Percentiles rank a stretch among this genome's conserved stretches.
Conservation (phyloP, 331 rosid genomes). For the Acacia concinna region DNA sequence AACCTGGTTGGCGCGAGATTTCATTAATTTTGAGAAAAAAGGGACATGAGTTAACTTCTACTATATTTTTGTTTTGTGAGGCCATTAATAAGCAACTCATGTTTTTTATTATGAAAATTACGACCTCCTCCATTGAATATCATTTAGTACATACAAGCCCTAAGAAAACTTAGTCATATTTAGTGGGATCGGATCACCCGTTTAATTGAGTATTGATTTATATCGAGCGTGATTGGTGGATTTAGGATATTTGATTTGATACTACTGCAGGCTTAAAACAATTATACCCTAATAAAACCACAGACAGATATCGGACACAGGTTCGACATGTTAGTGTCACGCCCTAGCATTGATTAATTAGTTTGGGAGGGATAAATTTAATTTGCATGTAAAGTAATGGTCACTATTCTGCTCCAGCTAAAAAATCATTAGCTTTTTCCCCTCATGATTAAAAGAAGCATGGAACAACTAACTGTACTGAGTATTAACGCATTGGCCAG, state of each 20-base stretch:
- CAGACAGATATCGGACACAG: not conserved
- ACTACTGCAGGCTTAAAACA: not conserved
- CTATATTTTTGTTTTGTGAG: not conserved
- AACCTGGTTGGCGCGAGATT: slow-evolving; percentile 54
- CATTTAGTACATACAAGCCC: not conserved
- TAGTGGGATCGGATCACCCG: not conserved
- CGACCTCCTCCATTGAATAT: not conserved
- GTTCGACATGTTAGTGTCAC: not conserved
- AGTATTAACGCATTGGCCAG: not conserved
- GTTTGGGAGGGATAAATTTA: not conserved
- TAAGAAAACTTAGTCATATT: not conserved
- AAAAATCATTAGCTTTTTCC: not conserved
- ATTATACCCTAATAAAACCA: not conserved
- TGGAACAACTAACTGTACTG: not conserved
- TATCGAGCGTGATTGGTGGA: not conserved
- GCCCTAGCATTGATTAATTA: not conserved
- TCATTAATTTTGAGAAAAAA: slow-evolving; percentile 44
- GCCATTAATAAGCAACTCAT: not conserved
- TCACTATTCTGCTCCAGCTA: not conserved
- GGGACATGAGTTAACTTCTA: slow-evolving; percentile 23
- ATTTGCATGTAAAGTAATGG: not conserved
- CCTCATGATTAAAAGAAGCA: not conserved
- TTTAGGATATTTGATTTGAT: not conserved
- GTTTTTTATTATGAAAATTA: not conserved
- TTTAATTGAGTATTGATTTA: not conserved